A percentile compares a stretch with the other conserved stretches of the same genome.
Conservation (phyloP, 305 asterid species). For the Striga hermonthica region DNA sequence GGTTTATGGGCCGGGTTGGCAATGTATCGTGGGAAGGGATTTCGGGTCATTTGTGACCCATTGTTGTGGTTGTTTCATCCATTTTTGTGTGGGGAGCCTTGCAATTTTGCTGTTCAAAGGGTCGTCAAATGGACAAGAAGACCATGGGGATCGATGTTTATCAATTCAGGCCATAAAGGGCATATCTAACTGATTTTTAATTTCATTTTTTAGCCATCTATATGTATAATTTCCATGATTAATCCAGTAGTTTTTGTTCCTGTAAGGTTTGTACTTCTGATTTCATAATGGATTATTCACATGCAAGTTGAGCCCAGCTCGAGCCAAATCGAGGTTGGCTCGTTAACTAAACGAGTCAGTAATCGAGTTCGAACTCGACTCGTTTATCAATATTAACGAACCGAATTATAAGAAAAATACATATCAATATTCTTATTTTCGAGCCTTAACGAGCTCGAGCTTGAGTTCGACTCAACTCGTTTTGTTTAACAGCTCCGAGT, state of each 20-base stretch:
- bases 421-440: no score
- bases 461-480: no score
- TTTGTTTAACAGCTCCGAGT: no score
- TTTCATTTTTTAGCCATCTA: neutral
- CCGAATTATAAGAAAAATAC: no score
- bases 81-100: conserved; percentile 65
- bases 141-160: conserved; percentile 27
- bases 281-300: neutral
- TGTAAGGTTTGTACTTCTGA: neutral
- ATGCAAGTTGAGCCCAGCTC: no score
- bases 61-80: conserved; percentile 73
- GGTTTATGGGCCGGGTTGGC: conserved; percentile 72
- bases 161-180: conserved; percentile 37
- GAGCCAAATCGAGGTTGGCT: no score
- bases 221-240: neutral
- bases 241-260: neutral
- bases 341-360: no score
- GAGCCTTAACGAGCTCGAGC: no score
- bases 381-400: no score
- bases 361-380: no score
- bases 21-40: conserved; percentile 86
- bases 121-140: conserved; percentile 36
- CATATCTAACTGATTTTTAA: neutral
- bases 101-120: conserved; percentile 76
- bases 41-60: conserved; percentile 92